Conservation (phyloP, 371 early-diverging fungal species). For the Basidiobolus meristosporus region DNA sequence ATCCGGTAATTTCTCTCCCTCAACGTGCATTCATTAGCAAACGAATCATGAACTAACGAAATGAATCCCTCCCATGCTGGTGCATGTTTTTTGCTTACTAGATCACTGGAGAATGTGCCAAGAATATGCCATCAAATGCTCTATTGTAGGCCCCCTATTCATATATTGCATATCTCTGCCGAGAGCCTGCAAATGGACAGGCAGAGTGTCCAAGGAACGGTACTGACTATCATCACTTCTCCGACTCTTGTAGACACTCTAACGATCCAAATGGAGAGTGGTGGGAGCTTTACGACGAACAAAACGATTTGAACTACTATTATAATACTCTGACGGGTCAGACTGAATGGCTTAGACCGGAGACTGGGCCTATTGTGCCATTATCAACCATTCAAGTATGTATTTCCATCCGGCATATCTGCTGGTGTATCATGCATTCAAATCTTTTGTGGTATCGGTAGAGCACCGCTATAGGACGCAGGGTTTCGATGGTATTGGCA, state of each 20-base stretch:
- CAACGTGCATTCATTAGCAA: neutral
- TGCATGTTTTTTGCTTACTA: no score
- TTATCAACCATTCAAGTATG: constrained; percentile 41
- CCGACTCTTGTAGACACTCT: constrained; percentile 20
- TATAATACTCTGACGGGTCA: constrained; percentile 66
- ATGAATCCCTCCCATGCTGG: neutral
- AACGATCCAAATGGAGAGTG: constrained; percentile 60
- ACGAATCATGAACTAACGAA: neutral
- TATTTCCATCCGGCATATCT: neutral
- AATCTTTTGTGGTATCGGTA: neutral
- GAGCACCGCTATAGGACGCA: neutral
- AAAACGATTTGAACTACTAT: constrained; percentile 63
- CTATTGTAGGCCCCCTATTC: constrained; percentile 16
- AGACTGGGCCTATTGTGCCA: constrained; percentile 47
- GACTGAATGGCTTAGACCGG: constrained; percentile 76
- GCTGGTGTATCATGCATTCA: neutral
- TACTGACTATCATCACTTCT: no score
- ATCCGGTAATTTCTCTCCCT: constrained; percentile 26
- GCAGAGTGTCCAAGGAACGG: neutral
- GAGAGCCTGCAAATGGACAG: neutral
- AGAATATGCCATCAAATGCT: constrained; percentile 23
- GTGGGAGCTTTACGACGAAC: constrained; percentile 88
- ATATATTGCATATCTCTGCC: neutral
- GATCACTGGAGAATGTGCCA: constrained; percentile 38
- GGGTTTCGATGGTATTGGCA: neutral